Evolutionary conservation across 1,139 yeast genomes (phyloP), one percentile per base, ranked within the genome.

Genomic region (Taiozyma sp.): DNA sequence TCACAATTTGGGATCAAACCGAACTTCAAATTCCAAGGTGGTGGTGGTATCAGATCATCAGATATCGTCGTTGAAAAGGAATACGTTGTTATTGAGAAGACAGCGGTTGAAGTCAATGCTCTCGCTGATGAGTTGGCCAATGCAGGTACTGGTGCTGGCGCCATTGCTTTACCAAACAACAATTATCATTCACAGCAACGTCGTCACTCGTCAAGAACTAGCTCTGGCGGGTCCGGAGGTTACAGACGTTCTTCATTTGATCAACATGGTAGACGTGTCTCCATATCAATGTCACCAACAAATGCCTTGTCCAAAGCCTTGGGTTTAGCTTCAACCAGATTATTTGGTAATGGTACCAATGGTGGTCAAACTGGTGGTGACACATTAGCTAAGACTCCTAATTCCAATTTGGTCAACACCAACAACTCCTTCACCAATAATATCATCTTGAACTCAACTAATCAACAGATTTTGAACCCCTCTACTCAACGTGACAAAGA

Each of bases 101-200:
- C 95, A 49, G 89, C 95, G 0, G 97, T 93, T 5, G 98, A 93
- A 66, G 96, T 93, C 11, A 93, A 93, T 69, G 95, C 96, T 1
- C 74, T 93, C 51, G 98, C 98, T 10, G 98, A 93, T 67, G 96
- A 90, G 64, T 72, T 91, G 50, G 93, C 88, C 2, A 77, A 77
- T 56, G 83, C 85, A 3, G 87, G 88, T 1, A 71, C 79, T 49
- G 81, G 83, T 1, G 80, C 76, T 4, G 74, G 72, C 26, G 84
- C 81, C 0, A 74, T 77, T 48, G 62, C 62, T 8, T 47, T 56
- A 14, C 61, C 63, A 43, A n/a, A 26, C 11, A 53, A 52, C 52
- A 52, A 56, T 42, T 52, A 53, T 46, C 46, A 51, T 43, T 47
- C 58, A 3, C 56, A 58, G 45, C 56, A 55, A 37, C 66, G 62